Conservation (phyloP, 208 protist species). For the Blastocrithidia nonstop region DNA sequence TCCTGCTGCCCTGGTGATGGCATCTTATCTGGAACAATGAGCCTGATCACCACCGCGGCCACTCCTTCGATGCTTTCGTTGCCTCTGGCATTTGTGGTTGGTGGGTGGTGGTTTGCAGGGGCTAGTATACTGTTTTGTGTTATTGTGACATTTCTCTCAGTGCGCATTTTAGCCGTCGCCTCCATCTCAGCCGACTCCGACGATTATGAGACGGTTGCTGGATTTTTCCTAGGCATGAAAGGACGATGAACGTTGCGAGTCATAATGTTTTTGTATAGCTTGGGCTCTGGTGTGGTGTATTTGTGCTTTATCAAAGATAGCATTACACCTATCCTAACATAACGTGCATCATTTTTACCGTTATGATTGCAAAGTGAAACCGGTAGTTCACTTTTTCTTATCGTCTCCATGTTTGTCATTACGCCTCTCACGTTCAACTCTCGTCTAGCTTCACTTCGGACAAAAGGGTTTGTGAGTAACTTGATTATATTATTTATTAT, state of each 20-base stretch:
- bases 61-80: slow-evolving; percentile 63
- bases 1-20: slow-evolving; percentile 53
- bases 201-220: slow-evolving; percentile 64
- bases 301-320: slow-evolving; percentile 64
- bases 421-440: slow-evolving; percentile 66
- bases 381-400: slow-evolving; percentile 22
- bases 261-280: slow-evolving; percentile 65
- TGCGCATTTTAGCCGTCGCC: slow-evolving; percentile 55
- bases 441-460: slow-evolving; percentile 54
- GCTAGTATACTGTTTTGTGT: slow-evolving; percentile 34
- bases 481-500: slow-evolving; percentile 58
- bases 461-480: slow-evolving; percentile 61
- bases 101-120: slow-evolving; percentile 30
- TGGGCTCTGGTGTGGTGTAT: slow-evolving; percentile 51
- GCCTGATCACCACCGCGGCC: slow-evolving; percentile 44
- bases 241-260: slow-evolving; percentile 27
- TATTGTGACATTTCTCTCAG: slow-evolving; percentile 43
- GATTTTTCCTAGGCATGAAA: slow-evolving; percentile 43
- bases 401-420: slow-evolving; percentile 25
- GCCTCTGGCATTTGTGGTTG: slow-evolving; percentile 52
- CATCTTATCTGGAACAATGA: slow-evolving; percentile 40
- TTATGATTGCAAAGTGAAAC: slow-evolving; percentile 25
- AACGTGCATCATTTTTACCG: slow-evolving; percentile 30
- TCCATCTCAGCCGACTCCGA: slow-evolving; percentile 51
- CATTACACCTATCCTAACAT: slow-evolving; percentile 21